Conservation (phyloP, 2,329 filamentous ascomycete species). For the Hypoxylon sp. region DNA sequence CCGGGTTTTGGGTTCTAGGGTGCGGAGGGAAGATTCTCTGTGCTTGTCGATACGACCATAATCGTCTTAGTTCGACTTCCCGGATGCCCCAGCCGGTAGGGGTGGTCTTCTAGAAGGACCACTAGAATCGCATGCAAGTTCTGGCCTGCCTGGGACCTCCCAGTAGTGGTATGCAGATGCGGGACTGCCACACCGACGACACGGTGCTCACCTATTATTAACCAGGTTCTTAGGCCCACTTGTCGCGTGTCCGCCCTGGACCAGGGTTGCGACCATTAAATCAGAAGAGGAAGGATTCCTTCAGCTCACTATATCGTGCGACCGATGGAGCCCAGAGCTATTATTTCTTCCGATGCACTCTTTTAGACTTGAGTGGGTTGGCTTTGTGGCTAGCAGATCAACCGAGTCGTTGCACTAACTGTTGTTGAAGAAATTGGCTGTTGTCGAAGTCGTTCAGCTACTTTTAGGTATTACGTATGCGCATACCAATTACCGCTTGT, state of each 20-base stretch:
- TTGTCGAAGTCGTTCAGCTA: conserved; percentile 9
- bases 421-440: conserved; percentile 16
- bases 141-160: conserved; percentile 35
- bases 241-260: conserved; percentile 45
- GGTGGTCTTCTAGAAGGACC: conserved; percentile 45
- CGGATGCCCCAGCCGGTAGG: conserved; percentile 43
- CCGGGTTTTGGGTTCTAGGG: conserved; percentile 37
- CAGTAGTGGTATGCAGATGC: conserved; percentile 40
- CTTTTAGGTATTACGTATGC: conserved; percentile 36
- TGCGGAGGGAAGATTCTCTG: conserved; percentile 42
- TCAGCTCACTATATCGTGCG: conserved; percentile 26
- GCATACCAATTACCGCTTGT: conserved; percentile 22
- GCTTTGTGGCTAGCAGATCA: conserved; percentile 15
- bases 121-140: conserved; percentile 45
- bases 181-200: conserved; percentile 46
- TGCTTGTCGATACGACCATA: conserved; percentile 37
- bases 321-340: conserved; percentile 18
- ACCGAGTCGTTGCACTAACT: conserved; percentile 4
- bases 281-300: conserved; percentile 29
- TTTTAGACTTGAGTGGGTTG: background rate
- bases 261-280: conserved; percentile 42
- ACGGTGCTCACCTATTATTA: conserved; percentile 45
- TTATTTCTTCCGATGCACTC: conserved; percentile 23
- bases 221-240: conserved; percentile 44
- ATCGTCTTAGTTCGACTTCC: conserved; percentile 39